These are phyloP conservation scores for Volvariella volvacea DNA, from an alignment of 1,284 basidiomycete genomes.

Conservation along the genomic window DNA sequence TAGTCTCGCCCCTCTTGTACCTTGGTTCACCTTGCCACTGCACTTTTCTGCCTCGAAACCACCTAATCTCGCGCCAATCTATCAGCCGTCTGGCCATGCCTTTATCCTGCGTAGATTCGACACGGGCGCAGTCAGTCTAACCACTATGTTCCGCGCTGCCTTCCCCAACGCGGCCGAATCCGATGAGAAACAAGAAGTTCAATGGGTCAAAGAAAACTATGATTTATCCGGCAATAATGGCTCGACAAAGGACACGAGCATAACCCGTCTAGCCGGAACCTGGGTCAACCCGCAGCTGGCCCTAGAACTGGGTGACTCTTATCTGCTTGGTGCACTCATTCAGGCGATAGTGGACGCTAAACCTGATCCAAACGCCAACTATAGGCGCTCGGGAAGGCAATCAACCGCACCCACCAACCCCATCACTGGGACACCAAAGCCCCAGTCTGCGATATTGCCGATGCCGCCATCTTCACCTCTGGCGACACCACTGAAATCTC, in stretches of 20 bases:
- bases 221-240: slow-evolving; percentile 84
- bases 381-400: slow-evolving; percentile 57
- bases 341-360: slow-evolving; percentile 63
- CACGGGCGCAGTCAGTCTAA: slow-evolving; percentile 91
- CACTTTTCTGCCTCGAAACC: slow-evolving; percentile 12
- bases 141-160: slow-evolving; percentile 97
- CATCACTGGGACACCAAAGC: slow-evolving; percentile 16
- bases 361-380: slow-evolving; percentile 73
- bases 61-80: slow-evolving; percentile 1
- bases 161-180: slow-evolving; percentile 82
- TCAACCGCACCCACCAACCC: slow-evolving; percentile 25
- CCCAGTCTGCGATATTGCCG: slow-evolving; percentile 11
- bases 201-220: slow-evolving; percentile 79
- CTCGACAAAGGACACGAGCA: slow-evolving; percentile 47
- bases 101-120: slow-evolving; percentile 95
- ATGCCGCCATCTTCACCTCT: slow-evolving; percentile 15
- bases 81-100: slow-evolving; percentile 72
- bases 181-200: slow-evolving; percentile 79
- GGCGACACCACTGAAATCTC: slow-evolving; percentile 12
- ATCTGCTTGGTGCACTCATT: slow-evolving; percentile 57
- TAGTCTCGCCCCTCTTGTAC: slow-evolving; percentile 7
- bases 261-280: slow-evolving; percentile 80
- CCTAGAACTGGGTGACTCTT: slow-evolving; percentile 57
- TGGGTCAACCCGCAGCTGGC: slow-evolving; percentile 83
- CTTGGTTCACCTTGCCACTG: not conserved